Conservation (phyloP, 2,329 filamentous ascomycete genomes). For the Diplodia scrobiculata region DNA sequence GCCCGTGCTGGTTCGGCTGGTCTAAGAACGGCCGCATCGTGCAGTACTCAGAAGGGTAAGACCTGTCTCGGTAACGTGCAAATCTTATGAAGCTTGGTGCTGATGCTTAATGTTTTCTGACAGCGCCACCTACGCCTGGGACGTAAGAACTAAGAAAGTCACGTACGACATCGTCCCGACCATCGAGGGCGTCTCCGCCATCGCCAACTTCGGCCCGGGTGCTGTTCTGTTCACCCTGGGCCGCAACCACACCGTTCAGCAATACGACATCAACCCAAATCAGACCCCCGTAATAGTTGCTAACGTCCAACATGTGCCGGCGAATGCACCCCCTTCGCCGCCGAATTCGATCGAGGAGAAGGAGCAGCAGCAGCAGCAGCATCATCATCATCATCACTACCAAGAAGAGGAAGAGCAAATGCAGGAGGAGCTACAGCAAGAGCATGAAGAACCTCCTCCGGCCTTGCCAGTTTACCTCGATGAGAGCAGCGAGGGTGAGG, state of each 20-base stretch:
- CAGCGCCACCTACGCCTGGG: constrained; percentile 60
- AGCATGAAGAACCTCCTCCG: constrained; percentile 37
- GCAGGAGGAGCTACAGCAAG: constrained; percentile 37
- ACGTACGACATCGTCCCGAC: constrained; percentile 87
- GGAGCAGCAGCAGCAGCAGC: constrained; percentile 48
- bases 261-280: constrained; percentile 84
- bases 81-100: constrained; percentile 30
- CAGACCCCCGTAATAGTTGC: constrained; percentile 72
- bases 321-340: constrained; percentile 75
- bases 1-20: constrained; percentile 96
- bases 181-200: constrained; percentile 74
- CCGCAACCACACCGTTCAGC: constrained; percentile 84
- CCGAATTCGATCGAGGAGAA: constrained; percentile 78
- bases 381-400: constrained; percentile 37
- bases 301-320: constrained; percentile 82
- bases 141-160: constrained; percentile 96
- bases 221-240: constrained; percentile 92
- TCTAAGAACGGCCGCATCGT: constrained; percentile 97
- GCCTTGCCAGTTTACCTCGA: constrained; percentile 45
- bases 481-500: constrained; percentile 70
- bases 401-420: constrained; percentile 31
- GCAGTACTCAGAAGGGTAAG: constrained; percentile 87
- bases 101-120: constrained; percentile 32
- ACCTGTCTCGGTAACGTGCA: constrained; percentile 35
- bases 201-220: constrained; percentile 85